Evolutionary conservation across 108 stramenopile species (phyloP), one percentile per base, ranked within the genome.

Genomic region (Schizochytrium sp.): DNA sequence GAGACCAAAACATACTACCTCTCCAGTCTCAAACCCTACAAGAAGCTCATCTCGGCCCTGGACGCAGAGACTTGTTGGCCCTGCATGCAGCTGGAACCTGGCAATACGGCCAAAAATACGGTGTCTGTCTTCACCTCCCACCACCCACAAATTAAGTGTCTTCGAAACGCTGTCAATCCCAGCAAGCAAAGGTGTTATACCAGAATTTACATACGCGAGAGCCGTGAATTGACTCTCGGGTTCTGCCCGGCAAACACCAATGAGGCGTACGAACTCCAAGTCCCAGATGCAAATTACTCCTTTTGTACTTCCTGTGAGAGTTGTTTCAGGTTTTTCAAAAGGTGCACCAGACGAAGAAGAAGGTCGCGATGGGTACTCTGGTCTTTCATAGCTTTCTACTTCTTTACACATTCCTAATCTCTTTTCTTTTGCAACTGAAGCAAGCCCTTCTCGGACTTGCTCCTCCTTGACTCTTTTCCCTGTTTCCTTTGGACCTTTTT

Each of bases 281-380:
- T 83, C 76, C 76, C 76, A 83, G 47, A 83, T 49, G 50, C 50
- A 83, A 38, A 83, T 55, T 5, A 83, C 76, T 47, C 28, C 28
- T 28, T 28, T 28, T 28, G 28, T 28, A 28, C 28, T 28, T 28
- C 28, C 28, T 28, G 28, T 28, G 28, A 28, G 28, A 28, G 28
- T 28, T 28, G 28, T 28, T 28, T 28, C 28, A 28, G 28, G 28
- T 28, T 28, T 28, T 28, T 28, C 28, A 28, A 28, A 28, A 28
- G 28, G 28, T 28, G 28, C 28, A 28, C 28, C 28, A 28, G 28
- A 28, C 28, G 28, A 28, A 28, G 28, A 28, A 28, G 28, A 28
- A 28, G 28, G 28, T 28, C 28, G 28, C 28, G 28, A 28, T 28
- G 28, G 28, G 28, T 28, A 28, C 28, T 28, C 28, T 28, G 28